Percentiles rank a stretch among this genome's conserved stretches.
Evolutionary conservation across 2,329 filamentous ascomycete species (phyloP).

Genomic region (Xylogone sp.): DNA sequence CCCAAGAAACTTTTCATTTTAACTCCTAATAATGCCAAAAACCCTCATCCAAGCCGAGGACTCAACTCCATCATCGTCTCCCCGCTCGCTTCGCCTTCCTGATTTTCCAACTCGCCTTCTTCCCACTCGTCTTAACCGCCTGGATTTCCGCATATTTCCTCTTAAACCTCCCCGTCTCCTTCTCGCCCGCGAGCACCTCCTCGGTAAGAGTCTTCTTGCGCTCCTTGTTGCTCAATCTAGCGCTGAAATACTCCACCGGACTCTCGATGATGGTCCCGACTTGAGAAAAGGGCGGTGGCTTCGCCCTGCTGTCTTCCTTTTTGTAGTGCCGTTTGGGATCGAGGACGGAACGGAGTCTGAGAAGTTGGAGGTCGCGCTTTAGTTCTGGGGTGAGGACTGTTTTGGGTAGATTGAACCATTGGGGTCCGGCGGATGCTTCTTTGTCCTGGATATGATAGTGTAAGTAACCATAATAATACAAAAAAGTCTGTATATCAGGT

Average conservation of each 20-base stretch:
- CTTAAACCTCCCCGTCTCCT: constrained; percentile 69
- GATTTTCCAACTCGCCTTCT: constrained; percentile 81
- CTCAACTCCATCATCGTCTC: neutral
- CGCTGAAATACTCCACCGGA: constrained; percentile 80
- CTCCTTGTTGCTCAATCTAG: constrained; percentile 80
- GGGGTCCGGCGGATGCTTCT: constrained; percentile 67
- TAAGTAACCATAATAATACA: constrained; percentile 18
- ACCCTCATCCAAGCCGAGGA: neutral
- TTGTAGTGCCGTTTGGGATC: constrained; percentile 67
- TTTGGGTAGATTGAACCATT: constrained; percentile 86
- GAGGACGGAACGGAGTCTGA: constrained; percentile 84
- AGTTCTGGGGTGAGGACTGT: constrained; percentile 81
- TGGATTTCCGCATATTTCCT: constrained; percentile 86
- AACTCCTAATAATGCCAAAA: neutral
- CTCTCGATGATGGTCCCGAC: constrained; percentile 87
- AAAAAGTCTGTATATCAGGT: neutral
- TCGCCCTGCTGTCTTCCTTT: constrained; percentile 68
- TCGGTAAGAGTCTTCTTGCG: constrained; percentile 83
- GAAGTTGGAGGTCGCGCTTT: constrained; percentile 82
- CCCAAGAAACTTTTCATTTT: too few relatives aligned
- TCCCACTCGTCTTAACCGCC: constrained; percentile 76
- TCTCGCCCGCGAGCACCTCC: constrained; percentile 70
- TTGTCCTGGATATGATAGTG: constrained; percentile 18
- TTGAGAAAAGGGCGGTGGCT: constrained; percentile 77
- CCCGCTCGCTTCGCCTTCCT: neutral